These are phyloP conservation scores for Cercis canadensis DNA, from an alignment of 306 rosid genomes.

Conservation along the genomic window DNA sequence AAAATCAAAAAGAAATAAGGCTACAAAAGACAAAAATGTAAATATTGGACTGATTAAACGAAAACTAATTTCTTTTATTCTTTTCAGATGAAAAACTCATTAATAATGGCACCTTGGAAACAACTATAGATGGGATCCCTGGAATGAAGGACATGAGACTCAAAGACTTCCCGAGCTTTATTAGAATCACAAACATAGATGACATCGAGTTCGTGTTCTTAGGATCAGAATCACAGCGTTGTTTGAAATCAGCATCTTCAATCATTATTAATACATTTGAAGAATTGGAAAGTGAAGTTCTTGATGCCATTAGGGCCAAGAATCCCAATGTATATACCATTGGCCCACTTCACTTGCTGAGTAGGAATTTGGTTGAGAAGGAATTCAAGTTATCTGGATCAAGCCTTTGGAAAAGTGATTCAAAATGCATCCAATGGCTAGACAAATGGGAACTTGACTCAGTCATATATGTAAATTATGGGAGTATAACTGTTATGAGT, in stretches of 20 bases:
- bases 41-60: too few relatives aligned
- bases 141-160: background rate
- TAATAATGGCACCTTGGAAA: background rate
- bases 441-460: conserved; percentile 35
- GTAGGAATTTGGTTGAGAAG: conserved; percentile 31
- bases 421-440: conserved; percentile 44
- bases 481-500: conserved; percentile 42
- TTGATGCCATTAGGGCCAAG: conserved; percentile 40
- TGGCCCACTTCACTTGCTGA: conserved; percentile 17
- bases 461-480: conserved; percentile 50
- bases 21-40: too few relatives aligned
- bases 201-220: conserved; percentile 42
- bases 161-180: conserved; percentile 47
- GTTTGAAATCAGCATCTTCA: conserved; percentile 20
- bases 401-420: conserved; percentile 50
- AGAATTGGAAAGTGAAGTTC: conserved; percentile 42
- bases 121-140: background rate
- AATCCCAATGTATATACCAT: conserved; percentile 44
- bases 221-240: conserved; percentile 36
- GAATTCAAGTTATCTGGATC: conserved; percentile 24
- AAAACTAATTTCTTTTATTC: too few relatives aligned
- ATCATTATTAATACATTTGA: conserved; percentile 41
- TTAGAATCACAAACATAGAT: conserved; percentile 21
- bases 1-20: too few relatives aligned
- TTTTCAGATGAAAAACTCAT: background rate